Evolutionary conservation across 2,329 filamentous ascomycete species (phyloP).

Genomic region (Chaetoscypha palmicola): DNA sequence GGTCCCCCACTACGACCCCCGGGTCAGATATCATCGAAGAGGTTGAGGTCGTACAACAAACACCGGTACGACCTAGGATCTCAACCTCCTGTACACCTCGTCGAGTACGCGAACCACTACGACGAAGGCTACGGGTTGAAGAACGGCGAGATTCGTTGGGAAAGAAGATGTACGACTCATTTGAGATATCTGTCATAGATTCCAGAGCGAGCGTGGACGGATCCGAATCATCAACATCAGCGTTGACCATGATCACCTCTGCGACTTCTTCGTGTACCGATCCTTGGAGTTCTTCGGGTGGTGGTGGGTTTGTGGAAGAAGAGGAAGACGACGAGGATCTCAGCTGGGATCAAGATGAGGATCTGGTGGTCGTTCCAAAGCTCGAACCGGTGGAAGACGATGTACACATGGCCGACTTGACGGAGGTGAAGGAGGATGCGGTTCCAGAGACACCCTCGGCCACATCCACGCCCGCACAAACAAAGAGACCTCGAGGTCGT

Average conservation of each 20-base stretch:
- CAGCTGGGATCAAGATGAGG: constrained; percentile 32
- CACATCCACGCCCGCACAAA: constrained; percentile 11
- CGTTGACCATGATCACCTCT: constrained; percentile 26
- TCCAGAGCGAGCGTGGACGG: constrained; percentile 26
- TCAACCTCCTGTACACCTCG: constrained; percentile 5
- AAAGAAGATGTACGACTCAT: constrained; percentile 15
- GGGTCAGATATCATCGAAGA: constrained; percentile 23
- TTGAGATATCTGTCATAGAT: constrained; percentile 17
- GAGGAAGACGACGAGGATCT: constrained; percentile 29
- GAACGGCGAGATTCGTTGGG: constrained; percentile 7
- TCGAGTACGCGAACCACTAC: constrained; percentile 15
- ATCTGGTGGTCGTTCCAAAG: constrained; percentile 43
- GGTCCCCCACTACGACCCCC: constrained; percentile 19
- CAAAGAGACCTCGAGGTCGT: constrained; percentile 67
- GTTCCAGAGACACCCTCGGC: constrained; percentile 15
- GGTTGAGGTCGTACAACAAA: constrained; percentile 19
- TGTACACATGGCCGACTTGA: constrained; percentile 47
- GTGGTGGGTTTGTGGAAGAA: constrained; percentile 23
- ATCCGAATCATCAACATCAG: constrained; percentile 22
- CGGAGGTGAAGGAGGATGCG: constrained; percentile 37
- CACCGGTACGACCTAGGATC: constrained; percentile 8
- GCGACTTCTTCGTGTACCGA: constrained; percentile 24
- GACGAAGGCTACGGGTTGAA: constrained; percentile 15
- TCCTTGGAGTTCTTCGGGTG: constrained; percentile 26
- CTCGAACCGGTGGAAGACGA: constrained; percentile 45